phyloP scores from a whole-genome alignment of 2,329 filamentous ascomycete species.

The Fusarium tanahbumbuense region DNA sequence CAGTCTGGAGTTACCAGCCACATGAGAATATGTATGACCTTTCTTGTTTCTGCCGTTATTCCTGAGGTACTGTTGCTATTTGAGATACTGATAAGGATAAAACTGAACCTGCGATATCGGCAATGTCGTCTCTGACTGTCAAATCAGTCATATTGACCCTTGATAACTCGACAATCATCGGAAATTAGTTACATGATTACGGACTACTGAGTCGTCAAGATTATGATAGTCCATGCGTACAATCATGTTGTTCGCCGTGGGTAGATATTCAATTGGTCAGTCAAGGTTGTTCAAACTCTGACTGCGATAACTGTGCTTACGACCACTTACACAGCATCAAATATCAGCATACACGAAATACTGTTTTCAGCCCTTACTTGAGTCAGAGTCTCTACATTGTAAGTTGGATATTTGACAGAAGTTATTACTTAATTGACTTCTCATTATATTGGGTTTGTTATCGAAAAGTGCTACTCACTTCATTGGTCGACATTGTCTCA shows the following conservation, averaged over 20 bases:
- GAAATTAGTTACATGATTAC: background rate
- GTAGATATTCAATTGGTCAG: background rate
- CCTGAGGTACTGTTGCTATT: background rate
- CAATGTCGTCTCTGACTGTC: background rate
- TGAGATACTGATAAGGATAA: background rate
- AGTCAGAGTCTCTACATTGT: background rate
- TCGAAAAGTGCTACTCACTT: background rate
- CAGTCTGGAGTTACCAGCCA: background rate
- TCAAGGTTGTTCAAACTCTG: too few species aligned
- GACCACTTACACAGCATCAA: background rate
- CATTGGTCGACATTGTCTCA: background rate
- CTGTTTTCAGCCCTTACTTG: background rate
- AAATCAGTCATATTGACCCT: background rate
- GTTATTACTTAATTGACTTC: background rate
- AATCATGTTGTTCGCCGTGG: background rate
- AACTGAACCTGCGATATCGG: conserved; percentile 24
- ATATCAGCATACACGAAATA: background rate
- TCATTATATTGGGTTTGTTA: background rate
- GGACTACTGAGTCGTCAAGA: background rate
- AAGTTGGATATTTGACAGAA: background rate
- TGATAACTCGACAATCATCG: background rate
- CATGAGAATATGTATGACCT: fast-evolving
- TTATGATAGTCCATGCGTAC: background rate
- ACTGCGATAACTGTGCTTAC: background rate
- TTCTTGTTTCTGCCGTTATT: background rate